Evolutionary conservation across 2,329 filamentous ascomycete genomes (phyloP).

Genomic region (Bimuria novae-zelandiae): DNA sequence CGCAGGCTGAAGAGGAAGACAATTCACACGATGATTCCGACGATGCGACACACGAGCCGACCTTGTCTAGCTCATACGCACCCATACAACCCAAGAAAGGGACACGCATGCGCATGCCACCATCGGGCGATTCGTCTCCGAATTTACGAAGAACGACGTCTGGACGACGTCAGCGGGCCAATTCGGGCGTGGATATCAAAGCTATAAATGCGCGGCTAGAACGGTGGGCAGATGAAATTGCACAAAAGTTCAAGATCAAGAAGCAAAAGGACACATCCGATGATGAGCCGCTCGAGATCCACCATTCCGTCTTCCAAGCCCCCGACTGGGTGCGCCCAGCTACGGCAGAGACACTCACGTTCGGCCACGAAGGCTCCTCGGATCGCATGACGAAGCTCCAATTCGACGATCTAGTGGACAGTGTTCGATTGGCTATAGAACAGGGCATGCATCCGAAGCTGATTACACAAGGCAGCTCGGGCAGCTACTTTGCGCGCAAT

Average conservation of each 20-base stretch:
- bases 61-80: slow-evolving; percentile 49
- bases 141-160: slow-evolving; percentile 28
- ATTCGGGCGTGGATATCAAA: slow-evolving; percentile 94
- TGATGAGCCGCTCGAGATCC: slow-evolving; percentile 89
- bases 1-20: slow-evolving; percentile 58
- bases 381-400: slow-evolving; percentile 75
- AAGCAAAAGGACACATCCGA: slow-evolving; percentile 73
- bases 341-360: slow-evolving; percentile 73
- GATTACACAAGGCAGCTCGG: slow-evolving; percentile 96
- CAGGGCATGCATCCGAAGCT: slow-evolving; percentile 91
- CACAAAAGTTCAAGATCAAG: slow-evolving; percentile 90
- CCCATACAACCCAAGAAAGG: slow-evolving; percentile 53
- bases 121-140: slow-evolving; percentile 39
- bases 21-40: slow-evolving; percentile 46
- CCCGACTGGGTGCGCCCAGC: slow-evolving; percentile 84
- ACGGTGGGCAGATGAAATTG: slow-evolving; percentile 97
- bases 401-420: slow-evolving; percentile 88
- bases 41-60: slow-evolving; percentile 44
- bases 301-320: slow-evolving; percentile 94
- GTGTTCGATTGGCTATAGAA: slow-evolving; percentile 86
- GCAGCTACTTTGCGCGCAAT: slow-evolving; percentile 96
- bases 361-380: slow-evolving; percentile 58
- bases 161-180: slow-evolving; percentile 65
- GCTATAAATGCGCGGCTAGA: slow-evolving; percentile 96
- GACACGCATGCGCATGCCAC: slow-evolving; percentile 50